Evolutionary conservation across 73 alveolate genomes (phyloP).

Genomic region (Urostyla sp.): DNA sequence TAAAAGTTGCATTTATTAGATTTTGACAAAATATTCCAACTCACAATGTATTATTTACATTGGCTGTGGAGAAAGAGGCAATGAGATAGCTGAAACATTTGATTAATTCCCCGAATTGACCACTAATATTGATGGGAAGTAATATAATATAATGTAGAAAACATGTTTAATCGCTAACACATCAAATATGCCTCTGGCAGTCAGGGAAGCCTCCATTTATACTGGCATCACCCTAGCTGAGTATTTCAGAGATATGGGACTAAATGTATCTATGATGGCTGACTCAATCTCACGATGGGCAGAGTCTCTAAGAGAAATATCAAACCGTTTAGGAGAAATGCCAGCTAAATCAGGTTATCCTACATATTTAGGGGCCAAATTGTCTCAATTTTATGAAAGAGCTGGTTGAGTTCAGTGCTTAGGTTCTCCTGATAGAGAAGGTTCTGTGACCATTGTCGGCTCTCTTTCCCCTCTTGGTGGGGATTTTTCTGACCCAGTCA

Average conservation of each 20-base stretch:
- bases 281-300: slow-evolving; percentile 99
- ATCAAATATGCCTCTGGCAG: slow-evolving; percentile 99
- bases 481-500: slow-evolving; percentile 99
- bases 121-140: slow-evolving; percentile 86
- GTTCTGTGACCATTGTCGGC: slow-evolving; percentile 86
- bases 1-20: slow-evolving; percentile 97
- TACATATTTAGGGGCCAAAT: slow-evolving; percentile 97
- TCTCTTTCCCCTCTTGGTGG: slow-evolving; percentile 99
- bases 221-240: slow-evolving; percentile 99
- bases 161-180: slow-evolving; percentile 98
- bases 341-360: slow-evolving; percentile 99
- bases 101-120: slow-evolving; percentile 97
- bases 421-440: slow-evolving; percentile 99
- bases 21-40: slow-evolving; percentile 96
- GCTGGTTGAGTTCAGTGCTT: slow-evolving; percentile 98
- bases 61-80: slow-evolving; percentile 99
- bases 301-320: slow-evolving; percentile 99
- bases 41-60: slow-evolving; percentile 95
- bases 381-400: slow-evolving; percentile 98
- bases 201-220: slow-evolving; percentile 99
- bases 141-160: slow-evolving; percentile 96
- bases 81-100: slow-evolving; percentile 99
- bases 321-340: slow-evolving; percentile 99
- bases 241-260: slow-evolving; percentile 99
- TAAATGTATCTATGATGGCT: slow-evolving; percentile 99